Percentiles rank a stretch among this genome's conserved stretches.
Conservation (phyloP, 352 stramenopile species). For the Phytophthora boehmeriae region DNA sequence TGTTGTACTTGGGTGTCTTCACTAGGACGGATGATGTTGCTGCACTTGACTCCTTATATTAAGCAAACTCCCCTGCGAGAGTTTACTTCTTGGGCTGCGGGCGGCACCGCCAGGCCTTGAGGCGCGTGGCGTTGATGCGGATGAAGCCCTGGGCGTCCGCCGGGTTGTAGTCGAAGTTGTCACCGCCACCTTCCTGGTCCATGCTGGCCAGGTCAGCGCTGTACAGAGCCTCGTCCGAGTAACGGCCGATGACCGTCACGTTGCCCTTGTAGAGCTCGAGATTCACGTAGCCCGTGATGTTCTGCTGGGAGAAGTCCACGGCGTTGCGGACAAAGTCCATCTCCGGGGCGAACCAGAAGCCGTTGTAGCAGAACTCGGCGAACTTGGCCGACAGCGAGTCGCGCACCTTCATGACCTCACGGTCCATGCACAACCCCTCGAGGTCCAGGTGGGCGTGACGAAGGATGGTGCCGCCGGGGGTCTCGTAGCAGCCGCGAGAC, state of each 20-base stretch:
- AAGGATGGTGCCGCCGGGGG: constrained; percentile 95
- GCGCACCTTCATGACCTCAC: constrained; percentile 95
- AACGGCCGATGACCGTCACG: constrained; percentile 93
- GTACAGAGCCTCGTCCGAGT: constrained; percentile 95
- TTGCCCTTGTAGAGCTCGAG: constrained; percentile 99
- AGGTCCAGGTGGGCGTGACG: constrained; percentile 90
- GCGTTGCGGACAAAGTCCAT: constrained; percentile 98
- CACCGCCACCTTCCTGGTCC: constrained; percentile 97
- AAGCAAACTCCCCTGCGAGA: constrained; percentile 27
- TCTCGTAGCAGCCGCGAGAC: constrained; percentile 99
- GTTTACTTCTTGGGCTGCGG: constrained; percentile 55
- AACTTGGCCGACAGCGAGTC: constrained; percentile 96
- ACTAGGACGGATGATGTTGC: background rate
- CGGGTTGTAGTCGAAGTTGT: constrained; percentile 98
- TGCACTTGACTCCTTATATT: constrained; percentile 23
- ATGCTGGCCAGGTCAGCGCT: constrained; percentile 97
- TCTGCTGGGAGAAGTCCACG: constrained; percentile 95
- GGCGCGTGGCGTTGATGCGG: constrained; percentile 97
- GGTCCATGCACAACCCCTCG: constrained; percentile 97
- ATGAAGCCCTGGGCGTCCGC: constrained; percentile 98
- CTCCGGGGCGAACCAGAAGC: constrained; percentile 99
- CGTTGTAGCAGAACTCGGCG: constrained; percentile 98
- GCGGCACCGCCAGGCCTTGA: constrained; percentile 93
- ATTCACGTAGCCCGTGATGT: constrained; percentile 94
- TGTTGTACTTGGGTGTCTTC: constrained; percentile 8